Conservation (phyloP, 1,284 basidiomycete genomes). For the Leccinum subrobustum region DNA sequence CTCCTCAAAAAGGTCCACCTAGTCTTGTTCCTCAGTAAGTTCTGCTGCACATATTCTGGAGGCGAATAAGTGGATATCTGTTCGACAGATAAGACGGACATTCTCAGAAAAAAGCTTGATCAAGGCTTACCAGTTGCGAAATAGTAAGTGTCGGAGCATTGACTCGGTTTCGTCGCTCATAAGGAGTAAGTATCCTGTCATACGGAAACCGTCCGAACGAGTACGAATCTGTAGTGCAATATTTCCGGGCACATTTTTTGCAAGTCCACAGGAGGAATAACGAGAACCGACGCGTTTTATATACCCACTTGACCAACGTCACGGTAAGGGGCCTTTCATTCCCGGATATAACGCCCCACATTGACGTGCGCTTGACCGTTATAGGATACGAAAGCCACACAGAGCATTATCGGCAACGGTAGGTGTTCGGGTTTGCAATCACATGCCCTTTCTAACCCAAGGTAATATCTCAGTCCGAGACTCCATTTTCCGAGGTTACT, state of each 20-base stretch:
- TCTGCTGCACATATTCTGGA: not conserved
- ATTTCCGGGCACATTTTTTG: slow-evolving; percentile 81
- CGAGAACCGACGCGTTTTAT: slow-evolving; percentile 72
- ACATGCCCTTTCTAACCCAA: slow-evolving; percentile 16
- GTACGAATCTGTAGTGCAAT: slow-evolving; percentile 74
- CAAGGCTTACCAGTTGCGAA: slow-evolving; percentile 67
- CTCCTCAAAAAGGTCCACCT: slow-evolving; percentile 76
- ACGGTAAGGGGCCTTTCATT: slow-evolving; percentile 48
- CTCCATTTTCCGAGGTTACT: slow-evolving; percentile 70
- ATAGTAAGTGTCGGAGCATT: slow-evolving; percentile 53
- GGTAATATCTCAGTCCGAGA: slow-evolving; percentile 51
- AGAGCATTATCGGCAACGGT: slow-evolving; percentile 79
- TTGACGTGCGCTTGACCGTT: slow-evolving; percentile 2
- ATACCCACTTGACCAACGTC: slow-evolving; percentile 77
- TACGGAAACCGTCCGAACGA: slow-evolving; percentile 78
- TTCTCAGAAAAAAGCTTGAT: slow-evolving; percentile 67
- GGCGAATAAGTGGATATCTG: slow-evolving; percentile 11
- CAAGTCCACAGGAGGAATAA: slow-evolving; percentile 79
- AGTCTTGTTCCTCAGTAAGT: slow-evolving; percentile 74
- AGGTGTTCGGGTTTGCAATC: slow-evolving; percentile 20
- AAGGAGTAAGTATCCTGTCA: slow-evolving; percentile 66
- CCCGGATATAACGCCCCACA: not conserved
- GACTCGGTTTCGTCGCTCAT: slow-evolving; percentile 10
- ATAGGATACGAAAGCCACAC: slow-evolving; percentile 78
- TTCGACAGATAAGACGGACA: slow-evolving; percentile 69